Evolutionary conservation across 805 yeast species (phyloP), one percentile per base, ranked within the genome.

Genomic region (Zygosaccharomyces siamensis): DNA sequence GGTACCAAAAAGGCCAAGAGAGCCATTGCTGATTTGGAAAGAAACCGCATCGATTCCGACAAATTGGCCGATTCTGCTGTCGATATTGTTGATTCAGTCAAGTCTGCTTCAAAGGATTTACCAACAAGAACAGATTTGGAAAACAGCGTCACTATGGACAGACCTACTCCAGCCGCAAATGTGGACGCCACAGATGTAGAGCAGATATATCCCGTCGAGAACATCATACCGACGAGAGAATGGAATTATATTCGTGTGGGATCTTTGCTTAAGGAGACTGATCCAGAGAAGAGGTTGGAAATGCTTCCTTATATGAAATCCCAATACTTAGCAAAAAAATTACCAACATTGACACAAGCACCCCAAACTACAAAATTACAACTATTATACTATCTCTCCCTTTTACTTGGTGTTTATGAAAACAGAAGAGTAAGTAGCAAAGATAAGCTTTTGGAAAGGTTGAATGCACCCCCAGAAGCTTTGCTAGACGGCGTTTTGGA

Each of bases 1-100:
- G 99, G 99, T 76, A 92, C 99, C 49, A 90, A 87, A 72, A 90
- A 83, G 72, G 97, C 97, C 53, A 92, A 89, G 72, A 85, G 88
- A 59, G 95, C 95, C 31, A 86, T 93, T 61, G 72, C 79, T 45
- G 92, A 84, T 64, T 69, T 81, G 60, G 93, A 84, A 61, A 81
- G 85, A 67, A 93, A 93, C 70, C 77, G 86, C 59, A 83, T 93
- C 62, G 97, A 93, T 64, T 78, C 96, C 2, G 95, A 81, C 45
- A 79, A 82, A 67, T 77, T 93, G 56, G 85, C 78, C 48, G 84
- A 77, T 51, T 73, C 82, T 45, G 93, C 92, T 64, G 67, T 80
- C 51, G 93, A 87, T 58, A 90, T 92, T 59, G 81, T 89, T 47
- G 96, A 87, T 58, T 76, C 83, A 32, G 89, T 93, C 53, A 79